Percentiles rank a stretch among this genome's conserved stretches.
Conservation (phyloP, 164 flowering plant species). For the Magnolia officinalis region DNA sequence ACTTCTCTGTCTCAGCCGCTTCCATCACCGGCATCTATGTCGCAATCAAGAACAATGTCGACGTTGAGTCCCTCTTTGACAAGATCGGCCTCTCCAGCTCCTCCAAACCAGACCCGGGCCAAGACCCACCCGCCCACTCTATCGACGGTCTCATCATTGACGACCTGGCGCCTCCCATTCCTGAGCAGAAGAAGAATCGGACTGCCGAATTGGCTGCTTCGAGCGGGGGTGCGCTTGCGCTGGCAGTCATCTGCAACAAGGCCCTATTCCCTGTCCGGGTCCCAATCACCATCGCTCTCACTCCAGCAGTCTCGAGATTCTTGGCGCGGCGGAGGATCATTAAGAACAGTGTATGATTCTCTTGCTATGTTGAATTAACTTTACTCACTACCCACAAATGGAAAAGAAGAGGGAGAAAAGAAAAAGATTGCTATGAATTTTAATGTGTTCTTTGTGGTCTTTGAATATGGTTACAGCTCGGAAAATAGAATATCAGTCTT, state of each 20-base stretch:
- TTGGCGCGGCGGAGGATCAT: conserved; percentile 52
- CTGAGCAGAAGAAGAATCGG: conserved; percentile 44
- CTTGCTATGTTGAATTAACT: background rate
- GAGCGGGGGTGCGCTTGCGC: conserved; percentile 71
- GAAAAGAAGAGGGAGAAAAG: background rate
- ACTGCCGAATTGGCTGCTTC: conserved; percentile 60
- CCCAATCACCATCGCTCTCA: conserved; percentile 82
- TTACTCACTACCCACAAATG: background rate
- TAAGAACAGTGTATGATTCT: conserved; percentile 42
- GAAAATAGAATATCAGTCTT: background rate
- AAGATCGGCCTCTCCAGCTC: conserved; percentile 52
- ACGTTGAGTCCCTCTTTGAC: conserved; percentile 67
- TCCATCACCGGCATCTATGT: conserved; percentile 77
- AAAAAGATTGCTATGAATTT: background rate
- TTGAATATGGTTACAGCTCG: background rate
- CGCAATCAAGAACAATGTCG: conserved; percentile 89
- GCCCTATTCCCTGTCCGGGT: conserved; percentile 83
- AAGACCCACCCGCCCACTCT: background rate
- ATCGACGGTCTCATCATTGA: conserved; percentile 10
- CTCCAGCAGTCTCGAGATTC: conserved; percentile 80
- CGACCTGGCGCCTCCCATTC: background rate
- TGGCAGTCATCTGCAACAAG: conserved; percentile 82
- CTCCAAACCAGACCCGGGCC: conserved; percentile 11
- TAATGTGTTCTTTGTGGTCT: background rate
- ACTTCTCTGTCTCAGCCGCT: conserved; percentile 71